Base-by-base conservation (phyloP, 352 stramenopile genomes). In the Phytopythium litorale region DNA sequence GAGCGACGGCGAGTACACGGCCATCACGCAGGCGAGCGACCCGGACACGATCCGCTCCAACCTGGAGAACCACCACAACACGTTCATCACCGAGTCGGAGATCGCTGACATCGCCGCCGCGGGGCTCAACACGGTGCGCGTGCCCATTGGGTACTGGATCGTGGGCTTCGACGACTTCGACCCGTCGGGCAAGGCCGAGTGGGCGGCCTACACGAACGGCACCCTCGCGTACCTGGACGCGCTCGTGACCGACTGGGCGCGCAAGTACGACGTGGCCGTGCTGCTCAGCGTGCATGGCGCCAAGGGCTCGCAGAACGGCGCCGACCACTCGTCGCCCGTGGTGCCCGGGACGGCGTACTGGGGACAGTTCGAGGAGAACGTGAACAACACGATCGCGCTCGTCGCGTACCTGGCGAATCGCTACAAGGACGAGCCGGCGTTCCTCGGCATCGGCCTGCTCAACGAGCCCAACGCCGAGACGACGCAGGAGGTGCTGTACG, bases 1-100 rank as follows among this genome's bases (percentile, higher is more conserved):
- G 16, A 64, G 43, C 28, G 19, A 72, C 0, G 81, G 83, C 13
- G 86, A 94, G 62, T 90, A 89, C 62, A 78, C 64, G 16, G 80
- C 81, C 38, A 91, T 92, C 57, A 73, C 64, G 6, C 56, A 80
- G 38, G 67, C 73, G 19, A 62, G 42, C 32, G 67, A 73, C 35
- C 71, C 66, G 5, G 68, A 79, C 28, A 56, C 70, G 35, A 81
- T 81, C 28, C 64, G 76, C 3, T 66, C 52, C 13, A 63, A 79
- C 15, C 76, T 91, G 40, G 74, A 81, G 35, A 65, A 68, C 33
- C 85, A 94, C 62, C 81, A 82, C 38, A 55, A 60, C 19, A 81
- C 67, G 7, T 95, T 83, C 50, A 91, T 93, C 61, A 84, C 78
- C 0, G 83, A 95, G 60, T 54, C 66, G 40, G 79, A 88, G 50